Evolutionary conservation across 176 grass and related monocot species (phyloP), one percentile per base, ranked within the genome.

Genomic region (Phoenix dactylifera): DNA sequence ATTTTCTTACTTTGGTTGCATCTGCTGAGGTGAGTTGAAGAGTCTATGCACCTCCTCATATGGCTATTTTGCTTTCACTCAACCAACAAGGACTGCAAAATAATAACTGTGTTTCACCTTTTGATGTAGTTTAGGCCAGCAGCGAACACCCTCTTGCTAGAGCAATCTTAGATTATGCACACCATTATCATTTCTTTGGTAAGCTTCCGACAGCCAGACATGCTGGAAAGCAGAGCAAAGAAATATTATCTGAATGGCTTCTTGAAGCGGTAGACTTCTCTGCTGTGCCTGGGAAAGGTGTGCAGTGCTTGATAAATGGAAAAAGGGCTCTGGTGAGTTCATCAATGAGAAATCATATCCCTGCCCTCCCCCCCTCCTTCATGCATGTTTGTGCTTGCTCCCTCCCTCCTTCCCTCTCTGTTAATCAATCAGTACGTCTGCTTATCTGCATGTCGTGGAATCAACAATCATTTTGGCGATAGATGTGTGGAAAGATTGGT

Each of bases 71-170:
- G 7, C 26, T 30, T 67, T 44, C 35, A 44, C 10, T 12, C 35
- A 44, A 44, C 35, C 10, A 12, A 39, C 2, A 9, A 44, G 32
- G 35, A 44, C 35, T 44, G 35, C 35, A 44, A 44, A 44, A 44
- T 9, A 44, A 12, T 44, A 44, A 44, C 35, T 44, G 35, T 35
- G 32, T 14, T 67, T 65, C 68, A 50, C 75, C 22, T 74, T 83
- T 80, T 80, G 59, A 66, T 78, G 51, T 86, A 64, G 51, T 79
- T 74, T 77, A 98, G 93, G 87, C 93, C 66, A 98, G 87, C 76
- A 98, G 93, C 55, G 93, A 98, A 51, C 93, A 98, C 74, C 93
- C 87, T 70, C 78, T 98, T 78, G 84, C 84, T 51, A 91, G 81
- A 75, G 87, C 93, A 62, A 79, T 98, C 72, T 64, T 98, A 72